These are phyloP conservation scores for Perilla frutescens DNA, from an alignment of 257 asterid genomes.

Conservation along the genomic window DNA sequence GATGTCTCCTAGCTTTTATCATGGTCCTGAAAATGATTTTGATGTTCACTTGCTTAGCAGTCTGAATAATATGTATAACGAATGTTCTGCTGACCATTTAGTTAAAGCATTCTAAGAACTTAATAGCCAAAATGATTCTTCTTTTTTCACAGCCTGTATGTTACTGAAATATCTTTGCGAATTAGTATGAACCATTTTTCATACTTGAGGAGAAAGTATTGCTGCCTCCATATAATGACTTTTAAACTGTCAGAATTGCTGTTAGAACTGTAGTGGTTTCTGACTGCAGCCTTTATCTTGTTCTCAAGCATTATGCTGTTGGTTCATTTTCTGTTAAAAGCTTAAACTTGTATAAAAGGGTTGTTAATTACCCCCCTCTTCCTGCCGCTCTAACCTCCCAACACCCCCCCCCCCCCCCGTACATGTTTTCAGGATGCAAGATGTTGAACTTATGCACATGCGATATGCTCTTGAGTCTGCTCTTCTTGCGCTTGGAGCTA, in stretches of 20 bases:
- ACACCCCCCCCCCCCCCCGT: slow-evolving; percentile 14
- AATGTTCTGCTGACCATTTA: slow-evolving; percentile 22
- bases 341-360: slow-evolving; percentile 13
- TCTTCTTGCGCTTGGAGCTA: slow-evolving; percentile 78
- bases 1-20: slow-evolving; percentile 2
- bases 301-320: slow-evolving; percentile 18
- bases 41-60: neutral
- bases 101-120: slow-evolving; percentile 17
- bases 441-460: slow-evolving; percentile 95
- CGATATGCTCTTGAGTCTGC: slow-evolving; percentile 96
- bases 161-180: slow-evolving; percentile 13
- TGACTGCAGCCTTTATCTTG: slow-evolving; percentile 29
- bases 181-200: slow-evolving; percentile 6
- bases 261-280: slow-evolving; percentile 26
- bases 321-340: slow-evolving; percentile 14
- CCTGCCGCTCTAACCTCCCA: neutral
- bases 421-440: slow-evolving; percentile 82
- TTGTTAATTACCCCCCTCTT: neutral
- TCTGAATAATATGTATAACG: slow-evolving; percentile 3
- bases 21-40: slow-evolving; percentile 6
- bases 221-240: slow-evolving; percentile 19
- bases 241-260: slow-evolving; percentile 17
- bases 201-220: slow-evolving; percentile 27
- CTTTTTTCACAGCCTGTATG: slow-evolving; percentile 4
- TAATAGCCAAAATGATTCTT: slow-evolving; percentile 6